Conservation (phyloP, 2,329 filamentous ascomycete genomes). For the Scytalidium sp. region DNA sequence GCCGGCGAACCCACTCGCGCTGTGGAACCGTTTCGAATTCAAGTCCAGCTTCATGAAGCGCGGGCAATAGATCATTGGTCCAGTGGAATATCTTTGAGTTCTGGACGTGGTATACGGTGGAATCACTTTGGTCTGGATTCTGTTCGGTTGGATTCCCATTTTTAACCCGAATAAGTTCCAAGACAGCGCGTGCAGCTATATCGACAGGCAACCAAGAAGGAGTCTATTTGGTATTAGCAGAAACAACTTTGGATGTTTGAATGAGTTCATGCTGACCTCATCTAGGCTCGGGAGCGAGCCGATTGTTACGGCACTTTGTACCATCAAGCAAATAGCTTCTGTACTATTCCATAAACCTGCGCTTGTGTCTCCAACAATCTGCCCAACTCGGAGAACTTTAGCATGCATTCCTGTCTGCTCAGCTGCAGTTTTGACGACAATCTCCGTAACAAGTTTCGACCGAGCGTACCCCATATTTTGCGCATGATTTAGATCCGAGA, state of each 20-base stretch:
- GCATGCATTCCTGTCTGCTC: conserved; percentile 23
- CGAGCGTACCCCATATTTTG: conserved; percentile 47
- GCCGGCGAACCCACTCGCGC: conserved; percentile 40
- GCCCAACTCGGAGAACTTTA: conserved; percentile 43
- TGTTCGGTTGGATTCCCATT: conserved; percentile 1
- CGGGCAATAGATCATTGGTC: conserved; percentile 50
- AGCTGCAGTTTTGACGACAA: conserved; percentile 35
- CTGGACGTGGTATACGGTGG: conserved; percentile 48
- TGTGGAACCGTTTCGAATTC: conserved; percentile 41
- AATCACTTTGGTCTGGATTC: conserved; percentile 14
- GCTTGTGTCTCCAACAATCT: conserved; percentile 44
- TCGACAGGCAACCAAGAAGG: conserved; percentile 46
- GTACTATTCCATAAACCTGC: conserved; percentile 46
- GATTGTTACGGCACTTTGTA: conserved; percentile 41
- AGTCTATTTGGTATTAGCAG: no score
- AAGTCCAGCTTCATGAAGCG: conserved; percentile 41
- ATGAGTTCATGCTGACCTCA: no score
- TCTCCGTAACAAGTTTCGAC: conserved; percentile 45
- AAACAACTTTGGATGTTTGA: no score
- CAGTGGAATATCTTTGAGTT: conserved; percentile 45
- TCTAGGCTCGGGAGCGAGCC: conserved; percentile 42
- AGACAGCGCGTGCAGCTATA: conserved; percentile 36
- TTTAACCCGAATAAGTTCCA: conserved; percentile 34
- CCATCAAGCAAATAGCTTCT: conserved; percentile 49
- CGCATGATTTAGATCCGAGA: conserved; percentile 21